Conservation (phyloP, 495 filamentous ascomycete genomes). For the Delitschia confertaspora region DNA sequence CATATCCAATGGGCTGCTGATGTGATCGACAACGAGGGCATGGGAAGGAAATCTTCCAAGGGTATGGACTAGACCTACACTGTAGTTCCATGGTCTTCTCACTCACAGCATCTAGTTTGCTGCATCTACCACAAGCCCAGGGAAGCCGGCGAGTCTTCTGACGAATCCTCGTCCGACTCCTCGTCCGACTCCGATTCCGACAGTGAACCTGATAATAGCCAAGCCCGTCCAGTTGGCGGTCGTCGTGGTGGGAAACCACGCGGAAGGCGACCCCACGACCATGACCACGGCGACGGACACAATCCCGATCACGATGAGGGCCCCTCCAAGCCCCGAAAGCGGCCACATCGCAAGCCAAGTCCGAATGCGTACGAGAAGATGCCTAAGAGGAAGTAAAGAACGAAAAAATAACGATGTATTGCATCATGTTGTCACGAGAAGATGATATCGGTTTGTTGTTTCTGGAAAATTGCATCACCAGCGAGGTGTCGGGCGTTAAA, state of each 20-base stretch:
- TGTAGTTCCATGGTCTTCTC: background rate
- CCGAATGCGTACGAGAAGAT: constrained; percentile 95
- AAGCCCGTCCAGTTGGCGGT: constrained; percentile 28
- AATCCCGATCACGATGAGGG: constrained; percentile 37
- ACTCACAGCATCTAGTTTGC: constrained; percentile 56
- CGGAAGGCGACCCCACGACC: constrained; percentile 27
- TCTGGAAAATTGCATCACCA: too few species aligned
- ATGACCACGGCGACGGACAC: constrained; percentile 35
- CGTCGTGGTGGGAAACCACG: constrained; percentile 10
- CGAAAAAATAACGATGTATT: too few species aligned
- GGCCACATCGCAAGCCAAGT: constrained; percentile 49
- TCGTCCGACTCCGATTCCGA: constrained; percentile 43
- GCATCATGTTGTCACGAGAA: too few species aligned
- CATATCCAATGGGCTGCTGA: constrained; percentile 83
- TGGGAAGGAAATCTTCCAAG: constrained; percentile 91
- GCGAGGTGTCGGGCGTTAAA: too few species aligned
- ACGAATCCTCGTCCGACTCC: constrained; percentile 60
- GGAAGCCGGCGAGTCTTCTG: constrained; percentile 74
- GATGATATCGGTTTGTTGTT: too few species aligned
- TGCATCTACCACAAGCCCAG: constrained; percentile 93
- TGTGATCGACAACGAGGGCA: constrained; percentile 91
- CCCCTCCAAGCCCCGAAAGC: constrained; percentile 30
- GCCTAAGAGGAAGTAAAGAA: constrained; percentile 45
- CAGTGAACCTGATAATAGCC: constrained; percentile 47
- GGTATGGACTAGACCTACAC: constrained; percentile 41